Evolutionary conservation across 164 flowering plant species (phyloP), one percentile per base, ranked within the genome.

Genomic region (Berberis vulgaris): DNA sequence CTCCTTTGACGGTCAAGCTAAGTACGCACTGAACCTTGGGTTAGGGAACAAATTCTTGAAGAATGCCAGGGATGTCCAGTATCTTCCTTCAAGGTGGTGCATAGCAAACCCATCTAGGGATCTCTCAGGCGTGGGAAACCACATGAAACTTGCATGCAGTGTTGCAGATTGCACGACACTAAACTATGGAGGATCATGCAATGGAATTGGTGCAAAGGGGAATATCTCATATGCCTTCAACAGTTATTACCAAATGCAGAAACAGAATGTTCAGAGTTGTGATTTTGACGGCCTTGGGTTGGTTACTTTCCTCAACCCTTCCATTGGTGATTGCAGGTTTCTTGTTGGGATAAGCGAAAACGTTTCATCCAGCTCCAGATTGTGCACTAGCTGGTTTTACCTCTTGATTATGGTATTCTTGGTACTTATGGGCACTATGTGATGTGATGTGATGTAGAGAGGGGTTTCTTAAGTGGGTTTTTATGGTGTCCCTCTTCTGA

Each of bases 41-140:
- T 50, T 77, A 60, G 96, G 98, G 6, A 78, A 77, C 64, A 77
- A 72, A 46, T 43, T 61, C 7, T 61, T 93, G 71, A 85, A 78
- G 74, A 86, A 86, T 72, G 97, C 97, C 7, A 83, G 62, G 68
- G 74, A 85, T 49, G 96, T 90, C 9, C 57, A 77, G 66, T 93
- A 93, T 77, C 88, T 93, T 12, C 98, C 98, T 1, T 76, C 85
- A 5, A 78, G 96, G 66, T 93, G 98, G 98, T 93, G 98, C 57
- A 80, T 93, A 49, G 98, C 97, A 50, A 69, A 86, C 71, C 94
- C 94, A 2, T 61, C 73, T 1, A 78, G 67, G 72, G 93, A 87
- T 69, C 80, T 90, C 4, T 67, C 83, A 55, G 73, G 59, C 45
- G 89, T 88, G 57, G 55, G 74, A 2, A 81, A 83, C 71, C 97